A percentile compares a stretch with the other conserved stretches of the same genome.
Evolutionary conservation across 2,329 filamentous ascomycete genomes (phyloP).

Genomic region (Colletotrichum tofieldiae): DNA sequence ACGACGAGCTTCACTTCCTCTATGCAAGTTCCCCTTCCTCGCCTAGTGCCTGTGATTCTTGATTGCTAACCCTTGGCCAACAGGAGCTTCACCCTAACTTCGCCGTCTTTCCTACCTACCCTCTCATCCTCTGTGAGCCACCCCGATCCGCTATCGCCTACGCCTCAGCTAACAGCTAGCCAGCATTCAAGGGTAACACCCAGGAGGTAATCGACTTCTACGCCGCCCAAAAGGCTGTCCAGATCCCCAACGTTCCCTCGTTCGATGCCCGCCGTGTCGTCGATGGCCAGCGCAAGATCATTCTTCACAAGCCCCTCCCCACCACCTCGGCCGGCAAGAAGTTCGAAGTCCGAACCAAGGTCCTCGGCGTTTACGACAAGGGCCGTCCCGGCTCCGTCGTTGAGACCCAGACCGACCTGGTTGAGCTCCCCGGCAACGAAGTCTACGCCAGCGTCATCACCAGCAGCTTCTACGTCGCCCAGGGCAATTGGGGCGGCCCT

Average conservation of each 20-base stretch:
- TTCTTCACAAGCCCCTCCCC: constrained; percentile 84
- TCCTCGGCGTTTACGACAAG: constrained; percentile 92
- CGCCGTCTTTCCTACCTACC: constrained; percentile 90
- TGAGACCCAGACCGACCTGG: constrained; percentile 83
- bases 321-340: constrained; percentile 77
- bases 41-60: not conserved
- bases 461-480: constrained; percentile 84
- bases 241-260: constrained; percentile 83
- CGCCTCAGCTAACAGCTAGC: constrained; percentile 30
- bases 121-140: constrained; percentile 80
- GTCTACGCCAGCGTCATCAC: constrained; percentile 80
- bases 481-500: constrained; percentile 88
- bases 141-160: not conserved
- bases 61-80: not conserved
- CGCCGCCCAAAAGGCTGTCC: constrained; percentile 73
- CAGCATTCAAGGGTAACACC: constrained; percentile 82
- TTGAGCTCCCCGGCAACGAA: constrained; percentile 78
- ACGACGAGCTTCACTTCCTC: constrained; percentile 93
- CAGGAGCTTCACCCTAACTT: constrained; percentile 92
- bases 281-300: constrained; percentile 87
- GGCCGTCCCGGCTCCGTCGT: constrained; percentile 86
- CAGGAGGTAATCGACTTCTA: constrained; percentile 91
- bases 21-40: constrained; percentile 73
- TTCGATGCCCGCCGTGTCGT: constrained; percentile 83
- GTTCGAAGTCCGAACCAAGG: constrained; percentile 84